Percentiles rank a stretch among this genome's conserved stretches.
These are phyloP conservation scores for Saccharomyces kudriavzevii DNA, from an alignment of 805 yeast genomes.

Conservation along the genomic window DNA sequence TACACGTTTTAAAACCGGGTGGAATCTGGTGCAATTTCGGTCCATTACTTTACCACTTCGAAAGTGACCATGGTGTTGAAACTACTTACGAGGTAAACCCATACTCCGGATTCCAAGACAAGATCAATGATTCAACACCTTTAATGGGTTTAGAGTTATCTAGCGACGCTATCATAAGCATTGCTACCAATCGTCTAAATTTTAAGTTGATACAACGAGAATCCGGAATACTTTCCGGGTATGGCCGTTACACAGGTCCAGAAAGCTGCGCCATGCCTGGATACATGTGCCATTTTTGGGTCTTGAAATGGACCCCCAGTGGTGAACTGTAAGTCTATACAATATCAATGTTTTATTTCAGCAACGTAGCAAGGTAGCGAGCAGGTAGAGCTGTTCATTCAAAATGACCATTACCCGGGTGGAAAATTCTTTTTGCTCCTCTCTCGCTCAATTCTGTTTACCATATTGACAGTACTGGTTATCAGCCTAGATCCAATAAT, in stretches of 20 bases:
- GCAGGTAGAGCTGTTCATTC: not conserved
- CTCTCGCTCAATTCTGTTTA: not conserved
- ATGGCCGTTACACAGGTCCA: conserved; percentile 37
- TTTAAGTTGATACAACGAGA: conserved; percentile 40
- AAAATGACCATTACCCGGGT: not conserved
- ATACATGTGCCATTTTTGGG: conserved; percentile 61
- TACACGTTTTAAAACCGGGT: conserved; percentile 34
- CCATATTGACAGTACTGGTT: not conserved
- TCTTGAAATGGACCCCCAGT: conserved; percentile 29
- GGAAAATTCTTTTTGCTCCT: not conserved
- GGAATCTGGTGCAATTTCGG: conserved; percentile 58
- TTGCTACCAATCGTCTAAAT: conserved; percentile 39
- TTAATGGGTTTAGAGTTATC: conserved; percentile 47
- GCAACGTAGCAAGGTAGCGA: too few relatives aligned
- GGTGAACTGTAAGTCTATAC: not conserved
- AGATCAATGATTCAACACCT: conserved; percentile 17
- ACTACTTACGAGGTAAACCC: conserved; percentile 18
- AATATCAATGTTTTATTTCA: too few relatives aligned
- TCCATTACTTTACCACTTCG: conserved; percentile 60
- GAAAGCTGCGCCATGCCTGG: conserved; percentile 40
- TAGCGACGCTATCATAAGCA: conserved; percentile 41
- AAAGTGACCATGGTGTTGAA: conserved; percentile 35
- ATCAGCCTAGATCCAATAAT: not conserved
- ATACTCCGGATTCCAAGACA: conserved; percentile 10
- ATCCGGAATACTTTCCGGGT: conserved; percentile 39